A percentile compares a stretch with the other conserved stretches of the same genome.
Conservation (phyloP, 2,329 filamentous ascomycete species). For the Talaromyces sp. region DNA sequence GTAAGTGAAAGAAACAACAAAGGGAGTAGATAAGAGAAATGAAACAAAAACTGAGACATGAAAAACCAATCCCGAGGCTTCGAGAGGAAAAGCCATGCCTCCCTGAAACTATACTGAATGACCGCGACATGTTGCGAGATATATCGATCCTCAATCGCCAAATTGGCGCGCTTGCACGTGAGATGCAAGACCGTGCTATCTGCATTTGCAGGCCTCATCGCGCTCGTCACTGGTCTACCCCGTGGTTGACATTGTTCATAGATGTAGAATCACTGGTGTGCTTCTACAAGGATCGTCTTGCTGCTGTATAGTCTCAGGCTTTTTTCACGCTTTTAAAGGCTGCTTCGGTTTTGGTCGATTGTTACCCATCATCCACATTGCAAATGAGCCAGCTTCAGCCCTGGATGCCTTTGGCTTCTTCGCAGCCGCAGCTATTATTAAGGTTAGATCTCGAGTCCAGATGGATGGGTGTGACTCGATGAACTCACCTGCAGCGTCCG, state of each 20-base stretch:
- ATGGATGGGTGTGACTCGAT: not conserved
- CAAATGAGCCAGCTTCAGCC: constrained; percentile 36
- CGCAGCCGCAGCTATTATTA: constrained; percentile 21
- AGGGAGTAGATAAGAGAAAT: not conserved
- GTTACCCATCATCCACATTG: constrained; percentile 45
- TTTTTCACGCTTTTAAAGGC: constrained; percentile 48
- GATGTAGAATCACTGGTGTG: constrained; percentile 25
- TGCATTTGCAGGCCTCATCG: not conserved
- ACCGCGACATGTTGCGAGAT: not conserved
- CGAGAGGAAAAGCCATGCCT: constrained; percentile 47
- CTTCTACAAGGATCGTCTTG: constrained; percentile 30
- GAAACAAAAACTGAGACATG: constrained; percentile 30
- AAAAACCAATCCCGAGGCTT: constrained; percentile 41
- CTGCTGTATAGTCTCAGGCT: constrained; percentile 39
- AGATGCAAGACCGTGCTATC: not conserved
- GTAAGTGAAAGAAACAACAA: not conserved
- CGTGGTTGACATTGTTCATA: not conserved
- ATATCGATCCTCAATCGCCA: not conserved
- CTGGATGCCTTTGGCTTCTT: constrained; percentile 33
- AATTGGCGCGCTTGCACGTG: not conserved
- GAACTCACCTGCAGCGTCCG: constrained; percentile 33
- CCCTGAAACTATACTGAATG: constrained; percentile 31
- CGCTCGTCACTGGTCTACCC: constrained; percentile 1
- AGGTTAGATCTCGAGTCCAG: not conserved
- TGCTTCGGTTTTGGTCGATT: constrained; percentile 29